Percentiles rank a stretch among this genome's conserved stretches.
phyloP scores from a whole-genome alignment of 2,329 filamentous ascomycete species.

The Trichophyton equinum region DNA sequence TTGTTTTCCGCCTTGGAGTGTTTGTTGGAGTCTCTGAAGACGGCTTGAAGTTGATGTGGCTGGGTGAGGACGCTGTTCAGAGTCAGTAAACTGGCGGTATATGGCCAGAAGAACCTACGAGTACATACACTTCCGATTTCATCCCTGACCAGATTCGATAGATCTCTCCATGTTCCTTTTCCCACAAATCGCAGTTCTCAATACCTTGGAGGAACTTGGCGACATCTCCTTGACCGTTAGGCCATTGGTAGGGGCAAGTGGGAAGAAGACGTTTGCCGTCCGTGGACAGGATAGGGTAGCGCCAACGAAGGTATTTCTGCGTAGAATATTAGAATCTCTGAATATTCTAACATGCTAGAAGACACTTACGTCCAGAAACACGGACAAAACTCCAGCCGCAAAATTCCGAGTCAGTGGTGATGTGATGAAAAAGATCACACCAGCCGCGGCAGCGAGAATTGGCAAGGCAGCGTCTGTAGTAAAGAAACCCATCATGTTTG shows the following conservation, averaged over 20 bases:
- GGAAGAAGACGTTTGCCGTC: background rate
- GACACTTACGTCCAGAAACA: background rate
- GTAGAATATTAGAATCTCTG: background rate
- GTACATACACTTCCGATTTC: background rate
- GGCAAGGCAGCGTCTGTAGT: background rate
- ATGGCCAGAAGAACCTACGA: too few relatives aligned
- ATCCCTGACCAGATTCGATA: constrained; percentile 6
- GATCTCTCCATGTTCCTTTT: constrained; percentile 3
- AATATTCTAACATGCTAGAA: too few relatives aligned
- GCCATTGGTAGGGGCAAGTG: background rate
- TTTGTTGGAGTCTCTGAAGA: constrained; percentile 35
- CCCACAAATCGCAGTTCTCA: constrained; percentile 3
- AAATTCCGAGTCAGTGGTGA: background rate
- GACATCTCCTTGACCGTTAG: constrained; percentile 2
- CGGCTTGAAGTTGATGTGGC: constrained; percentile 24
- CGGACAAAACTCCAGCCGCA: background rate
- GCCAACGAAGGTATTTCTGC: background rate
- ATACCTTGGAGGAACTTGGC: background rate
- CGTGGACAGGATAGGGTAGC: background rate
- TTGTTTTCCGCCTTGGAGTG: constrained; percentile 34
- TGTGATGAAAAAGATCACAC: background rate
- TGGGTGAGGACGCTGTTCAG: constrained; percentile 25
- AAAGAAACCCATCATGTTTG: background rate
- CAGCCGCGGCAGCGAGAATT: background rate
- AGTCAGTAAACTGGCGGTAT: background rate